Evolutionary conservation across 345 rosid species (phyloP).

Genomic region (Eucalyptus virginea): DNA sequence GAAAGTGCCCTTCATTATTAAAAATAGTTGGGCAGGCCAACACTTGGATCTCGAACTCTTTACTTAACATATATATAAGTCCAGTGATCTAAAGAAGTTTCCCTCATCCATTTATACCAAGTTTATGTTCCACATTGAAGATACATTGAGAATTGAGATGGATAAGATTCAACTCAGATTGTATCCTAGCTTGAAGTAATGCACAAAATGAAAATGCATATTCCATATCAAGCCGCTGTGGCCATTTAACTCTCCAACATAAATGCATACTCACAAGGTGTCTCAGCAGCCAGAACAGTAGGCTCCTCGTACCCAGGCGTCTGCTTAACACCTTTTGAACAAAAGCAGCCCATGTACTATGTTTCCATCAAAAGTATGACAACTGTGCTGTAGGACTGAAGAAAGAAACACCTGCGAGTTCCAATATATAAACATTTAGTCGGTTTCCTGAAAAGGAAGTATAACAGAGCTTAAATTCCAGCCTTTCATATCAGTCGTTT

Average conservation of each 20-base stretch:
- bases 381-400: background rate
- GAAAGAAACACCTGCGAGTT: background rate
- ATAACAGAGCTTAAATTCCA: background rate
- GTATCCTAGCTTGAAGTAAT: background rate
- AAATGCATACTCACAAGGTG: conserved; percentile 43
- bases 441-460: background rate
- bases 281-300: conserved; percentile 57
- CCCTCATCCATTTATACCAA: background rate
- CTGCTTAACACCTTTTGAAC: conserved; percentile 15
- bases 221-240: background rate
- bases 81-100: background rate
- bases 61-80: background rate
- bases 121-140: background rate
- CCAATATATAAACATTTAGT: background rate
- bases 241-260: background rate
- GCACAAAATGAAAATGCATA: background rate
- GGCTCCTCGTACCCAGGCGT: conserved; percentile 59
- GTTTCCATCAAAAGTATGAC: conserved; percentile 14
- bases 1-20: background rate
- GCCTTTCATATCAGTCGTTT: background rate
- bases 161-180: background rate
- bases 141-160: background rate
- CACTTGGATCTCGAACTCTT: background rate
- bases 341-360: conserved; percentile 29
- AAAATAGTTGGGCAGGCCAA: background rate